A percentile compares a stretch with the other conserved stretches of the same genome.
These are phyloP conservation scores for Lolium multiflorum DNA, from an alignment of 176 grass and related monocot species.

Conservation along the genomic window DNA sequence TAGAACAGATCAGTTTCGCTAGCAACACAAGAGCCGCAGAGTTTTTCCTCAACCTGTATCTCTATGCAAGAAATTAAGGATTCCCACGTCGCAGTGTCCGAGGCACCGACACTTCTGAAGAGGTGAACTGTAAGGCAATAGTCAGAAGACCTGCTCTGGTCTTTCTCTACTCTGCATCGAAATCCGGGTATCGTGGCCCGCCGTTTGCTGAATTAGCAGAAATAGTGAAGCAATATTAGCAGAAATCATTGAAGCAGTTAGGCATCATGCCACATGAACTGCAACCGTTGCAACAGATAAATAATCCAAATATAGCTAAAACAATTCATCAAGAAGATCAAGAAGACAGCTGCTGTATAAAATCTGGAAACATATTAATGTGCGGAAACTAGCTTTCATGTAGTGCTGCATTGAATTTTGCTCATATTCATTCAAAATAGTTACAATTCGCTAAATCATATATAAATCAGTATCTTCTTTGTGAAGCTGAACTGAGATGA, in stretches of 20 bases:
- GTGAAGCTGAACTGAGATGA: no score
- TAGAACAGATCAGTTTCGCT: not conserved
- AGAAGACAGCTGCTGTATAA: not conserved
- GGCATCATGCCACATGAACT: not conserved
- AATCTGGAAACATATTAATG: not conserved
- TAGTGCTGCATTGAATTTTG: not conserved
- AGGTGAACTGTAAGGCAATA: not conserved
- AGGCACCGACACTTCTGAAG: not conserved
- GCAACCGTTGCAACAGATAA: not conserved
- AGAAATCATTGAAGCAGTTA: not conserved
- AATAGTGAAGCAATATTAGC: not conserved
- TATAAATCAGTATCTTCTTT: no score
- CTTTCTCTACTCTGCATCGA: not conserved
- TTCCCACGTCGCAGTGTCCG: not conserved
- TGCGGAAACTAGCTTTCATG: not conserved
- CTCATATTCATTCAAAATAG: not conserved
- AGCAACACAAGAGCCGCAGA: not conserved
- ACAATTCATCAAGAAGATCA: not conserved
- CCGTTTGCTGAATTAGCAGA: not conserved
- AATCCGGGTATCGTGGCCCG: not conserved
- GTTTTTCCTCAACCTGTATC: not conserved
- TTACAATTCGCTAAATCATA: no score
- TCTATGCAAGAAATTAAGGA: not conserved
- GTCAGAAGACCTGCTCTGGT: slow-evolving; percentile 6
- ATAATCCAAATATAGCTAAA: not conserved